Conservation (phyloP, 31 red algal genomes). For the Odonthalia washingtoniensis region DNA sequence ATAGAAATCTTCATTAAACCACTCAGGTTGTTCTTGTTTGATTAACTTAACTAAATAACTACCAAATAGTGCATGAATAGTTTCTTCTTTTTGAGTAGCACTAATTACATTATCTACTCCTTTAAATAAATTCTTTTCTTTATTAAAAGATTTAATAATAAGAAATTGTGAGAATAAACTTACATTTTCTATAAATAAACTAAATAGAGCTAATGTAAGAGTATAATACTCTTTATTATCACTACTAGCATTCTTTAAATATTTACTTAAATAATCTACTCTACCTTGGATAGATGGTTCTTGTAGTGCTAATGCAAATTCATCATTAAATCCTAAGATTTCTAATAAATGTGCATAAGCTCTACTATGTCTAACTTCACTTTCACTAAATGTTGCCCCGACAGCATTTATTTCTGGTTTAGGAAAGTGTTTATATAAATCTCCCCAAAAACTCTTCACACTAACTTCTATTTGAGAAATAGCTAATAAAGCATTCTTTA, state of each 20-base stretch:
- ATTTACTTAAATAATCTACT: not conserved
- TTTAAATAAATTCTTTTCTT: constrained; percentile 13
- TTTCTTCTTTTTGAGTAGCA: constrained; percentile 19
- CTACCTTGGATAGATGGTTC: not conserved
- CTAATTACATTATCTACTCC: constrained; percentile 1
- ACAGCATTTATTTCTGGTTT: constrained; percentile 20
- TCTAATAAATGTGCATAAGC: constrained; percentile 17
- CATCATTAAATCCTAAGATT: constrained; percentile 10
- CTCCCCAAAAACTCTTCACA: constrained; percentile 23
- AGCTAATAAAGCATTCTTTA: constrained; percentile 6
- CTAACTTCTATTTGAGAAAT: constrained; percentile 23
- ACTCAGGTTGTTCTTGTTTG: constrained; percentile 22
- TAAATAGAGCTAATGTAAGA: not conserved
- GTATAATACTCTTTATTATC: constrained; percentile 2
- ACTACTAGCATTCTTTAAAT: not conserved
- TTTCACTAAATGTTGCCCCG: not conserved
- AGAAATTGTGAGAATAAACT: constrained; percentile 14
- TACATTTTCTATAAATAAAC: constrained; percentile 14
- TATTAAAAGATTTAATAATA: constrained; percentile 26
- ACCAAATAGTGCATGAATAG: constrained; percentile 23
- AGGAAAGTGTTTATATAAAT: constrained; percentile 6
- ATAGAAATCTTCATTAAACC: constrained; percentile 10
- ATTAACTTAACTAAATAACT: not conserved
- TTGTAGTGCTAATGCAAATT: not conserved
- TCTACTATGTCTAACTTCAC: not conserved